A percentile compares a stretch with the other conserved stretches of the same genome.
phyloP scores from a whole-genome alignment of 1,139 yeast genomes.

The Geotrichum phurueaensis region DNA sequence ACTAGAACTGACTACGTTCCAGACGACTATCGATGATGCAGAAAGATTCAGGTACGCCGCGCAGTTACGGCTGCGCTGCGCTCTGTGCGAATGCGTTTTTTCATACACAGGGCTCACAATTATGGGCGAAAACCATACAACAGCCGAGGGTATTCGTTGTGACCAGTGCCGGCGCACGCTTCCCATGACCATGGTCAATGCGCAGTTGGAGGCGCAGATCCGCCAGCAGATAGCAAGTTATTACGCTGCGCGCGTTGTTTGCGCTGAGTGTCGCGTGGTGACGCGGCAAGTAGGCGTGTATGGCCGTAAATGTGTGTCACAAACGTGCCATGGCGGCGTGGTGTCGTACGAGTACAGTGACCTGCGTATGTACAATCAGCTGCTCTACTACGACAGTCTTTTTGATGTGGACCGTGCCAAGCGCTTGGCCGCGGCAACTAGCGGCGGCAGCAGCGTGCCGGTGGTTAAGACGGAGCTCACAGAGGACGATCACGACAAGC shows the following conservation, averaged over 20 bases:
- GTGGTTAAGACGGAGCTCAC: conserved; percentile 3
- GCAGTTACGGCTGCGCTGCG: conserved; percentile 52
- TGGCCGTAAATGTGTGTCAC: conserved; percentile 74
- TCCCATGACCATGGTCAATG: conserved; percentile 49
- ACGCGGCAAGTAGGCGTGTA: conserved; percentile 87
- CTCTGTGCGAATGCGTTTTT: conserved; percentile 54
- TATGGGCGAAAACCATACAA: conserved; percentile 44
- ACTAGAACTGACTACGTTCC: conserved; percentile 61
- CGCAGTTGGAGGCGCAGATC: conserved; percentile 68
- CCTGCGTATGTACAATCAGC: conserved; percentile 77
- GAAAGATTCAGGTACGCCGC: conserved; percentile 73
- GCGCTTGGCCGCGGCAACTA: conserved; percentile 30
- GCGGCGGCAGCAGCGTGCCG: conserved; percentile 4
- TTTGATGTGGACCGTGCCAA: conserved; percentile 82
- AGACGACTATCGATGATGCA: conserved; percentile 70
- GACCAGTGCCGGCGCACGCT: conserved; percentile 50
- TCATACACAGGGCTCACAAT: conserved; percentile 63
- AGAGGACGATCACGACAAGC: neutral
- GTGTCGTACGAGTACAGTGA: conserved; percentile 76
- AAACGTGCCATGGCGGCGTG: conserved; percentile 54
- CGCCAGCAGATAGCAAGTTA: conserved; percentile 67
- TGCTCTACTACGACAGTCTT: conserved; percentile 68
- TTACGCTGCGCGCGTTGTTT: conserved; percentile 77
- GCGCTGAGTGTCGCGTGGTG: conserved; percentile 81
- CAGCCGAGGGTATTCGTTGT: conserved; percentile 70